Percentiles rank a stretch among this genome's conserved stretches.
phyloP scores from a whole-genome alignment of 2,329 filamentous ascomycete genomes.

The Sporothrix brasiliensis region DNA sequence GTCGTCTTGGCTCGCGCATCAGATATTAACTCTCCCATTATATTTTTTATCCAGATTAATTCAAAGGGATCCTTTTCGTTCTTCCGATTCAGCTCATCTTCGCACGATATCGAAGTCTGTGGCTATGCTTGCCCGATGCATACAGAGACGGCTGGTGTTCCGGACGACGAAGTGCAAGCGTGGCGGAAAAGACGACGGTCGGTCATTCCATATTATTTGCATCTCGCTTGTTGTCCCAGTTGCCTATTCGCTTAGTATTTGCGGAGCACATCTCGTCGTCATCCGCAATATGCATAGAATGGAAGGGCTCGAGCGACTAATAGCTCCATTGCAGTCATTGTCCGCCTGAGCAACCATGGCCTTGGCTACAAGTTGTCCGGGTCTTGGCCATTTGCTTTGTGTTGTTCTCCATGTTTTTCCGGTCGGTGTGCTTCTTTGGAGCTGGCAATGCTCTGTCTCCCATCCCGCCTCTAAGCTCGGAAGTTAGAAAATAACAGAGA shows the following conservation, averaged over 20 bases:
- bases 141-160: slow-evolving; percentile 9
- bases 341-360: slow-evolving; percentile 7
- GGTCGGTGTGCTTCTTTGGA: neutral
- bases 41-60: slow-evolving; percentile 13
- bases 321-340: neutral
- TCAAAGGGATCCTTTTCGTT: slow-evolving; percentile 1
- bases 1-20: neutral
- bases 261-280: neutral
- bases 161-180: slow-evolving; percentile 28
- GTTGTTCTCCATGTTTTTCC: neutral
- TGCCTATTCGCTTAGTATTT: neutral
- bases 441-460: neutral
- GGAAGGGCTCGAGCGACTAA: neutral
- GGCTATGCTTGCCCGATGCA: slow-evolving; percentile 13
- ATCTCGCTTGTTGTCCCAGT: neutral
- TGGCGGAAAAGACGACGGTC: neutral
- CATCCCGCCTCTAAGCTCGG: neutral
- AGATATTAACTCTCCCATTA: neutral
- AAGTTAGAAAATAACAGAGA: neutral
- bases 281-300: slow-evolving; percentile 3
- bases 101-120: slow-evolving; percentile 34
- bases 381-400: neutral
- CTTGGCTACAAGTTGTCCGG: neutral
- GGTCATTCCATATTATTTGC: neutral
- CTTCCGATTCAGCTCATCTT: neutral